A percentile compares a stretch with the other conserved stretches of the same genome.
phyloP scores from a whole-genome alignment of 73 alveolate genomes.

The Halteria grandinella region DNA sequence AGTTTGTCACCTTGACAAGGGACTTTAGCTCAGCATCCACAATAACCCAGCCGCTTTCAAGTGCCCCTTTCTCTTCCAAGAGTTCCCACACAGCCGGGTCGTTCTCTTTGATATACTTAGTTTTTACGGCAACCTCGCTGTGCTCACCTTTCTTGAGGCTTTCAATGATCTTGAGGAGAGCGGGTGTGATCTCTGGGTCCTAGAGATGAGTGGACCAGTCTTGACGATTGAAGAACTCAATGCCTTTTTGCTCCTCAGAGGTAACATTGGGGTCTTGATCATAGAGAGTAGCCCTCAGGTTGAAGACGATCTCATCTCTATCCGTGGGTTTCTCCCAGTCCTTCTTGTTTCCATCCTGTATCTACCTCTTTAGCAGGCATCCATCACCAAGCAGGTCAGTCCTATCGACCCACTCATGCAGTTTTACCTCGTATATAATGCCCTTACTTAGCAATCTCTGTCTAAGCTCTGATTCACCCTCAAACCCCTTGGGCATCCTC shows the following conservation, averaged over 20 bases:
- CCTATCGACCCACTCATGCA: conserved; percentile 58
- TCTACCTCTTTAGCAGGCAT: conserved; percentile 22
- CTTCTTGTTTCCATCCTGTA: conserved; percentile 1
- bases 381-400: conserved; percentile 56
- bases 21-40: conserved; percentile 26
- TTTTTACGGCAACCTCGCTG: not conserved
- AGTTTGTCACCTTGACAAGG: conserved; percentile 34
- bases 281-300: too few relatives aligned
- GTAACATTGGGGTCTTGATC: too few relatives aligned
- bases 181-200: conserved; percentile 21
- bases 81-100: not conserved
- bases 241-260: not conserved
- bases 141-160: conserved; percentile 44
- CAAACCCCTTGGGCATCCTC: conserved; percentile 63
- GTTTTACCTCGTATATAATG: conserved; percentile 62
- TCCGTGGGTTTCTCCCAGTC: conserved; percentile 61
- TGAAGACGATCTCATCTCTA: conserved; percentile 57
- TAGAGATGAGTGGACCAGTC: conserved; percentile 21
- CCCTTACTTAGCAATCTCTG: conserved; percentile 51
- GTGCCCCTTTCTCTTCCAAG: conserved; percentile 1
- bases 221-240: not conserved
- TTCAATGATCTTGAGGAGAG: conserved; percentile 32
- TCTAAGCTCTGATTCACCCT: conserved; percentile 32
- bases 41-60: not conserved
- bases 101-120: conserved; percentile 12